phyloP scores from a whole-genome alignment of 2,329 filamentous ascomycete species.

The Colletotrichum musicola region DNA sequence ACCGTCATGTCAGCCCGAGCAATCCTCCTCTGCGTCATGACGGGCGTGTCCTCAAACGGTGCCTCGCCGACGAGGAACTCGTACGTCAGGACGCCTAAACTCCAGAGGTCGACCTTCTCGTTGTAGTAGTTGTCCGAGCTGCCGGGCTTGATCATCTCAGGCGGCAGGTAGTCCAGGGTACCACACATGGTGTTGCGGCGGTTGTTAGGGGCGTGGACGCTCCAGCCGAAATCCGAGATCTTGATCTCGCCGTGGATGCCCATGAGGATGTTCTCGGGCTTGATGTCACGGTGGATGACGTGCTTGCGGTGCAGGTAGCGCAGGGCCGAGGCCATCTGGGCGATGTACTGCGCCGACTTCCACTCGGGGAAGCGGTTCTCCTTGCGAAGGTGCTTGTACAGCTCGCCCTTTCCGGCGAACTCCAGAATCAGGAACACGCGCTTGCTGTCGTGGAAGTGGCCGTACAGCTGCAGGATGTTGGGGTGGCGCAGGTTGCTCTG shows the following conservation, averaged over 20 bases:
- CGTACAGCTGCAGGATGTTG: conserved; percentile 86
- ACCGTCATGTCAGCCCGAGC: conserved; percentile 91
- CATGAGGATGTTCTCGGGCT: conserved; percentile 96
- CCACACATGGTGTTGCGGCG: conserved; percentile 95
- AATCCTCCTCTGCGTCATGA: conserved; percentile 95
- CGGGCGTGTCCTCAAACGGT: conserved; percentile 94
- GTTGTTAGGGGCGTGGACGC: conserved; percentile 96
- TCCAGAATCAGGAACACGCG: conserved; percentile 89
- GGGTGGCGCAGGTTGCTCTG: conserved; percentile 89
- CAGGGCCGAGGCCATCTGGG: conserved; percentile 90
- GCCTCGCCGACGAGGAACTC: conserved; percentile 97
- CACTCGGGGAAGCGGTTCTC: conserved; percentile 86
- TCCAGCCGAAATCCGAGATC: conserved; percentile 98
- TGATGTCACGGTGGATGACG: conserved; percentile 97
- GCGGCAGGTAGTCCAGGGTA: conserved; percentile 95
- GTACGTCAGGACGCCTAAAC: conserved; percentile 92
- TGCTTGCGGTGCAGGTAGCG: conserved; percentile 96
- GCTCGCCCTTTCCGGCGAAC: conserved; percentile 86
- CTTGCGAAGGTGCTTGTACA: conserved; percentile 87
- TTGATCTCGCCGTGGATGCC: conserved; percentile 99
- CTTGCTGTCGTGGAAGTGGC: conserved; percentile 91
- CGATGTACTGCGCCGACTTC: conserved; percentile 88
- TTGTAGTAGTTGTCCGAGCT: conserved; percentile 88
- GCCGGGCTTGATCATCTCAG: conserved; percentile 93
- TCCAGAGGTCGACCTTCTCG: conserved; percentile 98